Conservation (phyloP, 2,329 filamentous ascomycete genomes). For the Phialophora verrucosa region DNA sequence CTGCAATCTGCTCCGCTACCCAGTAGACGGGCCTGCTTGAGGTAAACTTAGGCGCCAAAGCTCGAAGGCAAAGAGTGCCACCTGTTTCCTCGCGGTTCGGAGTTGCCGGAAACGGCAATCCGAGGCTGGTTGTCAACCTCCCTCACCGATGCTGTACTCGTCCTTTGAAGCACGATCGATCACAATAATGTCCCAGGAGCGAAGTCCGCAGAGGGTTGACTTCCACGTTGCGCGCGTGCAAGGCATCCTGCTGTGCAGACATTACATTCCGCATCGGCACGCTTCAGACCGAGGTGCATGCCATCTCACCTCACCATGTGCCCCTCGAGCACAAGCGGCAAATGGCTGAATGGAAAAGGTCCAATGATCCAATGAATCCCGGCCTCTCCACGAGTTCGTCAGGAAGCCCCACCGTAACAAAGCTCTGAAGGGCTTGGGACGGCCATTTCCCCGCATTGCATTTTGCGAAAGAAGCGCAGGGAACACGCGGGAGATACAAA, state of each 20-base stretch:
- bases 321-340: conserved; percentile 21
- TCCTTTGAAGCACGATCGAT: not conserved
- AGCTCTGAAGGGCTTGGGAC: conserved; percentile 2
- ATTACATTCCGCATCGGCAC: not conserved
- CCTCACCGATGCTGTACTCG: not conserved
- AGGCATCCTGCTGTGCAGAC: not conserved
- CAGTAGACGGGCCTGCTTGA: not conserved
- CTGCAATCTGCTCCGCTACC: not conserved
- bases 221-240: not conserved
- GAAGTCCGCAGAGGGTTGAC: not conserved
- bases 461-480: conserved; percentile 12
- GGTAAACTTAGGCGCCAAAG: not conserved
- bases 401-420: conserved; percentile 17
- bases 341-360: conserved; percentile 17
- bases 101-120: conserved; percentile 13
- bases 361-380: not conserved
- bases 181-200: not conserved
- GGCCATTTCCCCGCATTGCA: conserved; percentile 23
- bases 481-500: conserved; percentile 12
- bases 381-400: conserved; percentile 16
- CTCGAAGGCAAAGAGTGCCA: not conserved
- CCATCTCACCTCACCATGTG: conserved; percentile 10
- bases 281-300: conserved; percentile 19
- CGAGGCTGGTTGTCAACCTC: not conserved
- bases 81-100: not conserved